These are phyloP conservation scores for Epichloe hybrida DNA, from an alignment of 2,329 filamentous ascomycete species.

Conservation along the genomic window DNA sequence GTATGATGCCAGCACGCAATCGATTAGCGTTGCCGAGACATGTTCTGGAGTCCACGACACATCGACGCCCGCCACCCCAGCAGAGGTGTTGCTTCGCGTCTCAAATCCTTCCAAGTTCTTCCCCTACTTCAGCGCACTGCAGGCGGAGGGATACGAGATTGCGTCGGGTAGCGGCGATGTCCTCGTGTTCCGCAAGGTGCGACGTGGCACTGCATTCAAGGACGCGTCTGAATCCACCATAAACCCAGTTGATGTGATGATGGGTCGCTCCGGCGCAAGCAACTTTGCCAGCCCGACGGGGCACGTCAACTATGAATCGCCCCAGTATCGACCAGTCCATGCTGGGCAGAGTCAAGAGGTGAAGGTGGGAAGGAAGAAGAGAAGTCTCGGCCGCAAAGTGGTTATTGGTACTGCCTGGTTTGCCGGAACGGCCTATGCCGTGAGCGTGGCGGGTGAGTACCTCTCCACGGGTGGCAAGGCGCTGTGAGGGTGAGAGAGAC, in stretches of 20 bases:
- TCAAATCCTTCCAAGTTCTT: conserved; percentile 53
- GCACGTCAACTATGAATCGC: conserved; percentile 46
- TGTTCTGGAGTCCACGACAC: conserved; percentile 38
- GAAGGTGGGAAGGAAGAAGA: conserved; percentile 27
- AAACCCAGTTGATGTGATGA: conserved; percentile 49
- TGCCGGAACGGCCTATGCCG: conserved; percentile 41
- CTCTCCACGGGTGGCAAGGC: conserved; percentile 32
- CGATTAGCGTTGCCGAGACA: conserved; percentile 45
- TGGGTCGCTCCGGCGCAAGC: conserved; percentile 33
- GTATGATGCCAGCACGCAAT: conserved; percentile 46
- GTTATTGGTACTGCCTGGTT: conserved; percentile 40
- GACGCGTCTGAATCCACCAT: conserved; percentile 13
- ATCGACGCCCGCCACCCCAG: conserved; percentile 39
- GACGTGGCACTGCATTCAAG: conserved; percentile 10
- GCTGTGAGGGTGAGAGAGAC: neutral
- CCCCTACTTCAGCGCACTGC: conserved; percentile 44
- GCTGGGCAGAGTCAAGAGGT: conserved; percentile 11
- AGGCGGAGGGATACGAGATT: conserved; percentile 52
- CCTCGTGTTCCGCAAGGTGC: conserved; percentile 52
- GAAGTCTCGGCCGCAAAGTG: conserved; percentile 31
- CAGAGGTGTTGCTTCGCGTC: conserved; percentile 46
- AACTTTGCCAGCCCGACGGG: conserved; percentile 52
- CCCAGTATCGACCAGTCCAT: conserved; percentile 25
- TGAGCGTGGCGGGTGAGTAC: conserved; percentile 45
- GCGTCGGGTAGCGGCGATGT: conserved; percentile 49